Conservation (phyloP, 2,329 filamentous ascomycete genomes). For the Trichoderma atroviride region DNA sequence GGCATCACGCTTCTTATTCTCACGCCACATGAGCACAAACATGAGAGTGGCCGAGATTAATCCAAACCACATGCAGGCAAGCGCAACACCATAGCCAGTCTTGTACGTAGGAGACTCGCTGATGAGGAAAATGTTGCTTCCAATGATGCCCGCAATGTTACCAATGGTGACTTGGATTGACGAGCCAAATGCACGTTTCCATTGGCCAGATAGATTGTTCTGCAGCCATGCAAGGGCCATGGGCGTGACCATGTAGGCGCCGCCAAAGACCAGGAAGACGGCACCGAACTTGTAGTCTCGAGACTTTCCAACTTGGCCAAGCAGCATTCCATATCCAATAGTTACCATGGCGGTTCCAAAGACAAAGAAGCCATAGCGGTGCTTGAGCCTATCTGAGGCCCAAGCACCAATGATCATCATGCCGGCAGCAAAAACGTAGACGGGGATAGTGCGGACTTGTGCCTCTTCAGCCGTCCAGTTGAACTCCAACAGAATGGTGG, state of each 20-base stretch:
- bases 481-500: slow-evolving; percentile 44
- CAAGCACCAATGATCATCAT: slow-evolving; percentile 42
- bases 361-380: slow-evolving; percentile 57
- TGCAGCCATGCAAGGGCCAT: slow-evolving; percentile 61
- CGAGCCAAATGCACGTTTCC: slow-evolving; percentile 59
- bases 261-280: slow-evolving; percentile 46
- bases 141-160: slow-evolving; percentile 43
- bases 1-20: slow-evolving; percentile 41
- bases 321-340: slow-evolving; percentile 57
- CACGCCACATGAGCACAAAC: slow-evolving; percentile 36
- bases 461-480: slow-evolving; percentile 40
- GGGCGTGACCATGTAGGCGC: slow-evolving; percentile 57
- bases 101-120: slow-evolving; percentile 51
- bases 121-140: slow-evolving; percentile 51
- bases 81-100: slow-evolving; percentile 52
- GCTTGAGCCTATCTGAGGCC: slow-evolving; percentile 51
- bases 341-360: slow-evolving; percentile 43
- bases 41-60: slow-evolving; percentile 40
- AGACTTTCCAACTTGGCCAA: slow-evolving; percentile 36
- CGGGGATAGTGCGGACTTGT: slow-evolving; percentile 42
- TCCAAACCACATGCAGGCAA: slow-evolving; percentile 51
- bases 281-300: slow-evolving; percentile 51
- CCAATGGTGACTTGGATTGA: slow-evolving; percentile 52
- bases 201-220: slow-evolving; percentile 59
- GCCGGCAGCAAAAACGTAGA: slow-evolving; percentile 41